Evolutionary conservation across 371 early-diverging fungal genomes (phyloP), one percentile per base, ranked within the genome.

Genomic region (Conidiobolus incongruus): DNA sequence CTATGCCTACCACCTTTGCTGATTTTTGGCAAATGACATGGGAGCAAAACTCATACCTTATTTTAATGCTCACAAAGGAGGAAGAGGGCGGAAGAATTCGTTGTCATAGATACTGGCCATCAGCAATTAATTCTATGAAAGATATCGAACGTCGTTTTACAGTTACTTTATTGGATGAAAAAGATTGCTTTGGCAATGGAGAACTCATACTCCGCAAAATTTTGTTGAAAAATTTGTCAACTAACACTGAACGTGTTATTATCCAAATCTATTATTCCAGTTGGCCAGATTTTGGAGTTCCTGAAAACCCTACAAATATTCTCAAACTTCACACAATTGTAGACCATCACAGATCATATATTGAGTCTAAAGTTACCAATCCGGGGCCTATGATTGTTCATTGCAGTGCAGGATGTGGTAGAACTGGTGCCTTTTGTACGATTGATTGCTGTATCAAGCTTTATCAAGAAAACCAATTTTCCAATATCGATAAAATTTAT

Each of bases 351-450:
- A n/a, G n/a, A n/a, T n/a, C n/a, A n/a, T n/a, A n/a, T n/a, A n/a
- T n/a, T n/a, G n/a, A n/a, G n/a, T n/a, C n/a, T n/a, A n/a, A n/a
- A n/a, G n/a, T n/a, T n/a, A 16, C 13, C 19, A 44, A 49, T 3
- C 52, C 56, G 16, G 61, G 65, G 0, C 80, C 81, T 0, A 62
- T 66, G 17, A 50, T 77, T 4, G 78, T 83, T 7, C 80, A 83
- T 48, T 83, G 83, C 48, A 78, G 79, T 49, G 99, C 99, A 5
- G 99, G 99, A 4, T 89, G 92, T 51, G 99, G 99, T 2, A 65
- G 99, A 26, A 93, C 98, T 0, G 99, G 97, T 1, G 84, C 91
- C 0, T 94, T 94, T 56, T 84, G 86, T 47, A 64, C 66, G 1
- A 63, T 83, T 28, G 78, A 82, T 52, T 60, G 72, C 0, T 58